Conservation (phyloP, 805 yeast genomes). For the Hanseniaspora vineae region DNA sequence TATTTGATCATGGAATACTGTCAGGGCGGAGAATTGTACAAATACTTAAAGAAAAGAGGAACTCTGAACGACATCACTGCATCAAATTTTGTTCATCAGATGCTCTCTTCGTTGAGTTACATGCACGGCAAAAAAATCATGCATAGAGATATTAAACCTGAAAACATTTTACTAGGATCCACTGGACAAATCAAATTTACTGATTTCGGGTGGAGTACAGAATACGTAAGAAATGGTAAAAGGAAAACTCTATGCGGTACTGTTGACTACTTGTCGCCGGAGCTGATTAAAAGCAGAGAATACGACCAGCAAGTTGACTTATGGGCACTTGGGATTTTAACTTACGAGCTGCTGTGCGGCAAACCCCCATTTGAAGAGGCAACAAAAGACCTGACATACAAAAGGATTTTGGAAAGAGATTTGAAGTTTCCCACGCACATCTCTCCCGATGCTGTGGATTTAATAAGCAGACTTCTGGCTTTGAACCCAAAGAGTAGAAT, state of each 20-base stretch:
- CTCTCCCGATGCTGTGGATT: slow-evolving; percentile 53
- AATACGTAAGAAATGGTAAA: slow-evolving; percentile 40
- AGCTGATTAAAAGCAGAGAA: slow-evolving; percentile 73
- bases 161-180: slow-evolving; percentile 68
- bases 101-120: slow-evolving; percentile 66
- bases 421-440: slow-evolving; percentile 43
- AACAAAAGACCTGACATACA: slow-evolving; percentile 65
- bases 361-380: slow-evolving; percentile 85
- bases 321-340: slow-evolving; percentile 85
- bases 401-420: slow-evolving; percentile 67
- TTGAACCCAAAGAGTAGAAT: slow-evolving; percentile 60
- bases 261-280: slow-evolving; percentile 88
- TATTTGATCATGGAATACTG: slow-evolving; percentile 79
- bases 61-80: slow-evolving; percentile 65
- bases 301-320: slow-evolving; percentile 73
- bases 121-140: slow-evolving; percentile 71
- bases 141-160: slow-evolving; percentile 92
- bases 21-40: slow-evolving; percentile 76
- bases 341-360: slow-evolving; percentile 80
- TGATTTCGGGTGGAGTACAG: slow-evolving; percentile 93
- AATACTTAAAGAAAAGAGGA: slow-evolving; percentile 44
- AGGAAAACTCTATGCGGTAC: slow-evolving; percentile 90
- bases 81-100: slow-evolving; percentile 68
- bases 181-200: slow-evolving; percentile 71
- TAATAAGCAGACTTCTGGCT: slow-evolving; percentile 49